Evolutionary conservation across 2,329 filamentous ascomycete species (phyloP), one percentile per base, ranked within the genome.

Genomic region (Calonectria crousiana): DNA sequence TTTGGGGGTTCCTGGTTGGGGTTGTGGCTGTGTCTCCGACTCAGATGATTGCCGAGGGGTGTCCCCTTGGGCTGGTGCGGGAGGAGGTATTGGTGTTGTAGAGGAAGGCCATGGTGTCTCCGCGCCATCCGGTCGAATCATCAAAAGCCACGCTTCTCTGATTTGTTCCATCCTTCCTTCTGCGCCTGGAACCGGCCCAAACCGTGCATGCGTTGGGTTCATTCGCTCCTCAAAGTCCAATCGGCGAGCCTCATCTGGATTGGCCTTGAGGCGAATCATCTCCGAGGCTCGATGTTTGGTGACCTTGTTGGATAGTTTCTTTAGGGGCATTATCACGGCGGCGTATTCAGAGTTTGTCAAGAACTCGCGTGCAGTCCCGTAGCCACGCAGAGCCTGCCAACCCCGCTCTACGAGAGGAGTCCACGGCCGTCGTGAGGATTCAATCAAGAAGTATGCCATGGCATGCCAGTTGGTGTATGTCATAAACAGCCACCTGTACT

Each of bases 401-500:
- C 86, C 88, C 23, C 88, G 87, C 77, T 90, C 89, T 18, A 87
- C 86, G 8, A 88, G 84, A 9, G 88, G 82, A 0, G 87, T 88
- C 87, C 89, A 89, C 0, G 87, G 85, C 1, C 88, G 84, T 9
- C 87, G 85, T 30, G 85, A 84, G 2, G 85, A 84, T 72, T 89
- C 88, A 26, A 89, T 83, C 0, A 90, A 83, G 30, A 87, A 83
- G 77, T 89, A 89, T 4, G 88, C 86, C 74, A 90, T 84, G 30
- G 88, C 86, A 67, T 89, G 87, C 88, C 88, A 90, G 69, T 88
- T 88, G 6, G 87, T 86, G 71, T 89, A 90, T 0, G 87, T 89
- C 75, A 86, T 84, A 76, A 87, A 89, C 2, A 90, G 80, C 88
- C 88, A 90, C 26, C 84, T 81, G 81, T 87, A 90, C 47, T 86